Evolutionary conservation across 768 basidiomycete genomes (phyloP), one percentile per base, ranked within the genome.

Genomic region (Pholiota conissans): DNA sequence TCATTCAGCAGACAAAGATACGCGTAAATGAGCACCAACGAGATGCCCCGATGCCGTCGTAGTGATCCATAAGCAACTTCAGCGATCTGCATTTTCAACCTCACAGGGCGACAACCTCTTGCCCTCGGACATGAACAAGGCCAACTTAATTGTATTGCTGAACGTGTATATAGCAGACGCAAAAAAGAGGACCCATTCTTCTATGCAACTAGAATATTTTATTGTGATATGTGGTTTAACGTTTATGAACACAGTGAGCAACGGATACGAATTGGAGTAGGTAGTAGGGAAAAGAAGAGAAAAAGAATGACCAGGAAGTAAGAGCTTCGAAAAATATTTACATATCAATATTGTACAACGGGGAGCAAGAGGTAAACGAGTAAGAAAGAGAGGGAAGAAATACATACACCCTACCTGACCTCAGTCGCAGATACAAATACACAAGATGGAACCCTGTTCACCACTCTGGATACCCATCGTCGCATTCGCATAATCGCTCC

Each of bases 151-250:
- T 59, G 52, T 56, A 65, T 65, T 65, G 64, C 59, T 48, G 18
- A 52, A 29, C 53, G 62, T 63, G 60, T 65, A 61, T 65, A 58
- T 54, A 63, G 52, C 61, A 61, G 49, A 16, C 28, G 34, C 50
- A 60, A 50, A 20, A n/a, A n/a, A 18, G 37, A 18, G 20, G 42
- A 8, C 14, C 40, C 18, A 20, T 13, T 45, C 24, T 18, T 45
- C 42, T 45, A 45, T 45, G 4, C 42, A 11, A 45, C 42, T n/a
- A n/a, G n/a, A n/a, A 45, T 20, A 24, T 20, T 11, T 13, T 20
- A 11, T 45, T 45, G 42, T 45, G 9, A 50, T 30, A 20, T 49
- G 29, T 49, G 28, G 14, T 30, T 11, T 50, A 50, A 34, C 32
- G 49, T 5, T 22, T 45, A 20, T 50, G 24, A 34, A 32, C 5